Evolutionary conservation across 1,284 basidiomycete species (phyloP).

Genomic region (Tranzscheliella williamsii): DNA sequence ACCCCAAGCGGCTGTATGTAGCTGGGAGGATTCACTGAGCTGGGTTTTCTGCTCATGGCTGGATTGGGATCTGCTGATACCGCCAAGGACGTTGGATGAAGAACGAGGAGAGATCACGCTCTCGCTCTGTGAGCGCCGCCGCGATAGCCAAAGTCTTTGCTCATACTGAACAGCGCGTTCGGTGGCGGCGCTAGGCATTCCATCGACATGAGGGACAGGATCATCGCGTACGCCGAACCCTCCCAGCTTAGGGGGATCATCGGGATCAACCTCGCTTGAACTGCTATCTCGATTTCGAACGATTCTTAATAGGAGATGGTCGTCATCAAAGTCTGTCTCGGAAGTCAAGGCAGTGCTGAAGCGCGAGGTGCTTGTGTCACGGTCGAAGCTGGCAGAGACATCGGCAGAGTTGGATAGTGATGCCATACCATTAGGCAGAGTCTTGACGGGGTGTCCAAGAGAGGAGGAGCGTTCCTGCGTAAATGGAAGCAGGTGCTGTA

Average conservation of each 20-base stretch:
- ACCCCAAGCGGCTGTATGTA: conserved; percentile 16
- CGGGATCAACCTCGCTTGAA: not conserved
- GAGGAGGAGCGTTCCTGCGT: not conserved
- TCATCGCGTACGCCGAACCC: conserved; percentile 8
- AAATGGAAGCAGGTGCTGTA: not conserved
- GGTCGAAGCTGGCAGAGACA: not conserved
- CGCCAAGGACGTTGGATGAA: too few relatives aligned
- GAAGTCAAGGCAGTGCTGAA: too few relatives aligned
- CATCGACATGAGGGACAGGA: not conserved
- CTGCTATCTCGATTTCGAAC: not conserved
- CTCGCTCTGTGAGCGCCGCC: not conserved
- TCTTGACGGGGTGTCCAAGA: conserved; percentile 3
- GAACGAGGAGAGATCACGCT: too few relatives aligned
- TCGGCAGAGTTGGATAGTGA: not conserved
- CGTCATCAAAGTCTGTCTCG: too few relatives aligned
- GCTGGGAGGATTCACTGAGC: too few relatives aligned
- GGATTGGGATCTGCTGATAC: too few relatives aligned
- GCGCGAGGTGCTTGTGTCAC: too few relatives aligned
- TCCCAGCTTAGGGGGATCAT: conserved; percentile 4
- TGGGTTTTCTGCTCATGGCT: too few relatives aligned
- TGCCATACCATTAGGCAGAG: conserved; percentile 7
- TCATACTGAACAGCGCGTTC: not conserved
- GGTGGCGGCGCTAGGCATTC: conserved; percentile 3
- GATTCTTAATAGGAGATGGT: too few relatives aligned
- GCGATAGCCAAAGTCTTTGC: not conserved